Percentiles rank a stretch among this genome's conserved stretches.
Conservation (phyloP, 108 stramenopile species). For the Cyclotella sp. region DNA sequence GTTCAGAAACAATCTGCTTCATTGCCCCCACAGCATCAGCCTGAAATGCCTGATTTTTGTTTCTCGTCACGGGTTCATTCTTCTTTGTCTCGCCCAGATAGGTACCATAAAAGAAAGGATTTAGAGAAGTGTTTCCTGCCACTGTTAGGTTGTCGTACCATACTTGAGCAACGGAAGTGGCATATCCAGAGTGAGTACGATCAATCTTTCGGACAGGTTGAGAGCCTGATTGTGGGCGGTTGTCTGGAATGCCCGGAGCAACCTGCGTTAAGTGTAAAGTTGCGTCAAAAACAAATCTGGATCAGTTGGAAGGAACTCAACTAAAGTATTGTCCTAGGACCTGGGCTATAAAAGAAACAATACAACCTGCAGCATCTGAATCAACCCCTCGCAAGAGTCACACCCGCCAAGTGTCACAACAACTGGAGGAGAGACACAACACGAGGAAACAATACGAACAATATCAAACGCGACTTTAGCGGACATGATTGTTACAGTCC, state of each 20-base stretch:
- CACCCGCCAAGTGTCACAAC: too few species aligned
- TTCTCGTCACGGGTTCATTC: slow-evolving; percentile 81
- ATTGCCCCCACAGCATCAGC: slow-evolving; percentile 95
- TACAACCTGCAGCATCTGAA: too few species aligned
- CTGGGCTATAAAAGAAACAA: too few species aligned
- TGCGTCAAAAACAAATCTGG: not conserved
- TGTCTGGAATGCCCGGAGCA: slow-evolving; percentile 86
- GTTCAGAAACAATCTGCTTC: slow-evolving; percentile 73
- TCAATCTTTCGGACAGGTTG: slow-evolving; percentile 66
- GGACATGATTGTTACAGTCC: too few species aligned
- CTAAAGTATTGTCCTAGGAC: too few species aligned
- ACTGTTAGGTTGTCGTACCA: slow-evolving; percentile 90
- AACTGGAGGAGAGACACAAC: too few species aligned
- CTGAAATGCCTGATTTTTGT: slow-evolving; percentile 88
- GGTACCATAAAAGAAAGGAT: slow-evolving; percentile 96
- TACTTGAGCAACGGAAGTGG: slow-evolving; percentile 64
- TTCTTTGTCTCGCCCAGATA: slow-evolving; percentile 86
- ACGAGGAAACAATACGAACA: too few species aligned
- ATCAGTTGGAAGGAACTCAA: too few species aligned
- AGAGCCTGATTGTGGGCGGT: slow-evolving; percentile 86
- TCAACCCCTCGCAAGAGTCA: too few species aligned
- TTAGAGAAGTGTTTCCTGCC: slow-evolving; percentile 87
- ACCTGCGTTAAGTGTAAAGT: slow-evolving; percentile 54
- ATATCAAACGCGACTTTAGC: too few species aligned
- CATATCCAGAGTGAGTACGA: slow-evolving; percentile 57